Evolutionary conservation across 257 asterid genomes (phyloP), one percentile per base, ranked within the genome.

Genomic region (Anisodus acutangulus): DNA sequence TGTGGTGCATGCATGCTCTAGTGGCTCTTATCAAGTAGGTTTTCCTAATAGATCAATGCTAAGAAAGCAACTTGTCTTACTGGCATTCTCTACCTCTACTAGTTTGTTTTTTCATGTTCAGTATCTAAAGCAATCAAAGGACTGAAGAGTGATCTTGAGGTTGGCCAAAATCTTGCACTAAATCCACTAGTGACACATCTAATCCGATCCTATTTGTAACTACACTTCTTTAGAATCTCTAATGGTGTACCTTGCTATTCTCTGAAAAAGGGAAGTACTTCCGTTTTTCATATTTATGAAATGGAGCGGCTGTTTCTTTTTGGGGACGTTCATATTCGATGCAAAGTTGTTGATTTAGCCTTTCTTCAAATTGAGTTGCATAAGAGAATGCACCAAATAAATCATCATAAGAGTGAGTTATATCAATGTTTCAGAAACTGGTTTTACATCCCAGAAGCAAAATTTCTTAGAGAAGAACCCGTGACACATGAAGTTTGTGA

Each of bases 1-100:
- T 74, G 62, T 74, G 39, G 81, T 74, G 62, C 62, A 74, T 6
- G 80, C 43, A 47, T 74, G 58, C 80, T 74, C 5, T 22, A 11
- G 60, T 11, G 2, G n/a, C 80, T 47, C 60, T 12, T 74, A 22
- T 72, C 43, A 19, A 19, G 60, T 74, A 74, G 41, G 5, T 74
- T 47, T 6, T 22, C 80, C 59, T 72, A 47, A 39, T 47, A 72
- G 17, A 31, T 22, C 37, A 72, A 10, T 72, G 35, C 41, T 72
- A 49, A 4, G 80, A 19, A 72, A 19, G n/a, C 41, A 43, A 10
- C 59, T 47, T 10, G 59, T 72, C 39, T 47, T 31, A 45, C 10
- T n/a, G 51, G 79, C 17, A n/a, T 9, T 71, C 57, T 71, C 37
- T 71, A n/a, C 39, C 37, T n/a, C 80, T 53, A 5, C 17, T 72